Evolutionary conservation across 352 stramenopile species (phyloP).

Genomic region (Phytophthora europaea): DNA sequence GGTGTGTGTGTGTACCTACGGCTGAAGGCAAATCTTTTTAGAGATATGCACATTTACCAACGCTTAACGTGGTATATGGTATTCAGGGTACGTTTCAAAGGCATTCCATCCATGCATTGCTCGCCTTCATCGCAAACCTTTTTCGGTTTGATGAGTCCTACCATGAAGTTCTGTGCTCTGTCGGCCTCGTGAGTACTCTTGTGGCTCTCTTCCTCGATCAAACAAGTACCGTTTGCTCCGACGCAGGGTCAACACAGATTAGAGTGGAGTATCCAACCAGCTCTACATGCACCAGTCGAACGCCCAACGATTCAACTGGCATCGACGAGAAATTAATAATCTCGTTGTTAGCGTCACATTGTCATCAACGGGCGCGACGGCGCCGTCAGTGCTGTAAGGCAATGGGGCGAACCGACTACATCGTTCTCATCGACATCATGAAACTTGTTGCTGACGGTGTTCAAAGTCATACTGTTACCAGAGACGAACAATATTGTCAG

Average conservation of each 20-base stretch:
- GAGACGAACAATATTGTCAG: constrained; percentile 40
- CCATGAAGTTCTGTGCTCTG: constrained; percentile 44
- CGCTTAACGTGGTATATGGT: constrained; percentile 24
- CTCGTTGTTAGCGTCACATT: constrained; percentile 61
- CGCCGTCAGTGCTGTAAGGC: constrained; percentile 11
- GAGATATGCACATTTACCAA: constrained; percentile 8
- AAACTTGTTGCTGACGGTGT: constrained; percentile 33
- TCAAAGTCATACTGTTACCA: constrained; percentile 2
- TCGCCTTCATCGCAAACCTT: constrained; percentile 51
- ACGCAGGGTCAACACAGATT: constrained; percentile 48
- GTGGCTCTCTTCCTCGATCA: constrained; percentile 57
- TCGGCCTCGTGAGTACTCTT: constrained; percentile 51
- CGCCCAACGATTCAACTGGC: constrained; percentile 22
- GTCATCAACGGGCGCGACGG: constrained; percentile 44
- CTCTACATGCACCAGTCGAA: constrained; percentile 34
- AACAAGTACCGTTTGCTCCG: constrained; percentile 37
- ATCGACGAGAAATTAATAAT: constrained; percentile 52
- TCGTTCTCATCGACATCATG: constrained; percentile 57
- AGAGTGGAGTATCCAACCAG: constrained; percentile 64
- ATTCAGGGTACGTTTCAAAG: constrained; percentile 28
- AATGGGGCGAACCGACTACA: constrained; percentile 46
- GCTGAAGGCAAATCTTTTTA: neutral
- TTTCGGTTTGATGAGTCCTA: constrained; percentile 61
- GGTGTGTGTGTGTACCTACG: constrained; percentile 26
- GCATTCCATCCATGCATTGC: constrained; percentile 44